Percentiles rank a stretch among this genome's conserved stretches.
phyloP scores from a whole-genome alignment of 495 filamentous ascomycete genomes.

The Xeromyces bisporus region DNA sequence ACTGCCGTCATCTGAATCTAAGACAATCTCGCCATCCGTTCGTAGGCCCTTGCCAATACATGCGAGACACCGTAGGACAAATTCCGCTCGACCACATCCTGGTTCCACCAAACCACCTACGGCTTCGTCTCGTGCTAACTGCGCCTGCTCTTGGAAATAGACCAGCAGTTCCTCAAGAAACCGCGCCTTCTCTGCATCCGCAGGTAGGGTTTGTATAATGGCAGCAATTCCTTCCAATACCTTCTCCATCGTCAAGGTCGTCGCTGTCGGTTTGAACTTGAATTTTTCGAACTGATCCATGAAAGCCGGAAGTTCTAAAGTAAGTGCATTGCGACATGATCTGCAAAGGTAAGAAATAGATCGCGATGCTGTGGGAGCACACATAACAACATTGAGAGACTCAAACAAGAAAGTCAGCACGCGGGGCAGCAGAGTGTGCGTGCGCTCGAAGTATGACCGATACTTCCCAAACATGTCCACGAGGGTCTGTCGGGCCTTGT shows the following conservation, averaged over 20 bases:
- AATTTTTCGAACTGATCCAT: constrained; percentile 60
- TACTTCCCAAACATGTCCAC: constrained; percentile 65
- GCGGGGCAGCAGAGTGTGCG: constrained; percentile 50
- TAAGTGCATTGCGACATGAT: constrained; percentile 56
- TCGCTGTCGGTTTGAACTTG: constrained; percentile 38
- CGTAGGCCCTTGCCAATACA: constrained; percentile 71
- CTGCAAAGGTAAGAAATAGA: constrained; percentile 69
- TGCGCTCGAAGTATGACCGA: constrained; percentile 62
- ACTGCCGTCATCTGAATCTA: constrained; percentile 42
- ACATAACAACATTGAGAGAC: constrained; percentile 45
- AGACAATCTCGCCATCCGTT: constrained; percentile 46
- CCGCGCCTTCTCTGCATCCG: constrained; percentile 42
- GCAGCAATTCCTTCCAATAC: constrained; percentile 70
- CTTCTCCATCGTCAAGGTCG: constrained; percentile 57
- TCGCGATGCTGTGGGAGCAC: constrained; percentile 56
- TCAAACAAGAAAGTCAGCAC: constrained; percentile 71
- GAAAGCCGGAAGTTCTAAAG: constrained; percentile 55
- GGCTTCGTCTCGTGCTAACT: constrained; percentile 20
- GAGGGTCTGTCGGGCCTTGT: constrained; percentile 59
- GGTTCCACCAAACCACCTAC: constrained; percentile 21
- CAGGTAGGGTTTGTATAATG: constrained; percentile 61
- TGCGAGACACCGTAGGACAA: constrained; percentile 54
- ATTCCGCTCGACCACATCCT: constrained; percentile 37
- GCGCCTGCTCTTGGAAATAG: constrained; percentile 34
- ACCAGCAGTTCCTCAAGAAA: constrained; percentile 47